These are phyloP conservation scores for Endocalyx cinctus DNA, from an alignment of 2,329 filamentous ascomycete genomes.

Conservation along the genomic window DNA sequence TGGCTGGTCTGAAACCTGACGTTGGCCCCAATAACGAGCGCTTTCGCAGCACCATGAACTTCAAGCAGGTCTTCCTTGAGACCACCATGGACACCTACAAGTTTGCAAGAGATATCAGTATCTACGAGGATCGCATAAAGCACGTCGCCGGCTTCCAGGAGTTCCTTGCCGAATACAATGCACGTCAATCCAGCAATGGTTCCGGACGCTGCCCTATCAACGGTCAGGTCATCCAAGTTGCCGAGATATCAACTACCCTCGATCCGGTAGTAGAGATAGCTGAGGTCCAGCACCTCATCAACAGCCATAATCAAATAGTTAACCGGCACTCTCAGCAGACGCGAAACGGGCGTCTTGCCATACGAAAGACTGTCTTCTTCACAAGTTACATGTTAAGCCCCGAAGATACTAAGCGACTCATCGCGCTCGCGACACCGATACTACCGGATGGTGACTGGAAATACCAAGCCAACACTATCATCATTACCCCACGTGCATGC, in stretches of 20 bases:
- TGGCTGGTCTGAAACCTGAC: slow-evolving; percentile 81
- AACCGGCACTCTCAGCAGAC: slow-evolving; percentile 30
- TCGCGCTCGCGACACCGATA: slow-evolving; percentile 64
- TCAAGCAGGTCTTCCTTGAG: slow-evolving; percentile 83
- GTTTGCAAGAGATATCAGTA: slow-evolving; percentile 73
- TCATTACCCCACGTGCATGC: slow-evolving; percentile 78
- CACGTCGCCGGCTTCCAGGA: slow-evolving; percentile 79
- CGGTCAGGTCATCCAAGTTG: slow-evolving; percentile 82
- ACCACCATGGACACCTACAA: slow-evolving; percentile 82
- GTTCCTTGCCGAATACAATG: slow-evolving; percentile 78
- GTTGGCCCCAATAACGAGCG: slow-evolving; percentile 74
- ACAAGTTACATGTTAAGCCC: slow-evolving; percentile 82
- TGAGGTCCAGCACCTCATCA: slow-evolving; percentile 76
- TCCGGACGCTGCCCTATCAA: slow-evolving; percentile 60
- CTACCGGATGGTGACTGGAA: slow-evolving; percentile 67
- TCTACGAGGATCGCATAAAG: slow-evolving; percentile 63
- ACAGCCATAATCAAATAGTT: slow-evolving; percentile 70
- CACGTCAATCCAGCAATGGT: slow-evolving; percentile 16
- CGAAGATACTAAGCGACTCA: slow-evolving; percentile 66
- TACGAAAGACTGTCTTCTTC: slow-evolving; percentile 86
- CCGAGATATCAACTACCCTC: slow-evolving; percentile 61
- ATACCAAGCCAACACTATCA: slow-evolving; percentile 80
- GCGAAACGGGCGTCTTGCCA: slow-evolving; percentile 50
- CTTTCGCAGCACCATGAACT: slow-evolving; percentile 80
- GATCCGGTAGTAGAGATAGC: slow-evolving; percentile 29